Base-by-base conservation (phyloP, 73 alveolate species). In the Breviolum minutum region DNA sequence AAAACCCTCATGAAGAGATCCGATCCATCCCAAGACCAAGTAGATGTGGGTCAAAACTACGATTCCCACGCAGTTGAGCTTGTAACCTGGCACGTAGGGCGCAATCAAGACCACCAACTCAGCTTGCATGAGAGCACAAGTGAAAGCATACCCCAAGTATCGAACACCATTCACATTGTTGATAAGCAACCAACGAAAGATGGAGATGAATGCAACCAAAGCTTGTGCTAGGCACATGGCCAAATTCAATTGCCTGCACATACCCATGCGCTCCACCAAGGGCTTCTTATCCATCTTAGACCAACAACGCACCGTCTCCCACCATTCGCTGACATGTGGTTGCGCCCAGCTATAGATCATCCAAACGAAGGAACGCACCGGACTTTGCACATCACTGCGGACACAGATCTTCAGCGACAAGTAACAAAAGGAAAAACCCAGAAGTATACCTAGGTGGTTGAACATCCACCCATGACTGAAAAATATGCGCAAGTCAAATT, bases 181-280 rank as follows among this genome's bases (percentile, higher is more conserved):
- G 70, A 88, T 88, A 71, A 68, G 95, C 86, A 88, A 40, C 95
- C 95, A 88, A 60, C 95, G 95, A 16, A 88, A 68, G 68, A 88
- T 61, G 13, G 95, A 68, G 16, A 88, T 40, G 95, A 88, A 88
- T 40, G 95, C 95, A 20, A 73, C 95, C n/a, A 88, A 7, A 11
- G 95, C 95, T 68, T 88, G 95, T 8, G 95, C 95, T 10, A 88
- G 7, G 80, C 95, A 88, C 95, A 88, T 88, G 48, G 95, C 95
- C 85, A 88, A 16, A 85, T 88, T 88, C 86, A 88, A 29, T 54
- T 88, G 80, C 81, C 90, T 81, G 90, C 90, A 81, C 90, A 81
- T 54, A 22, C 20, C 70, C 90, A 81, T 81, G 32, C 90, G 90
- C 40, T 81, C 90, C 12, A 9, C 22, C 90, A 81, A 29, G 8